Evolutionary conservation across 305 asterid species (phyloP).

Genomic region (Fraxinus angustifolia): DNA sequence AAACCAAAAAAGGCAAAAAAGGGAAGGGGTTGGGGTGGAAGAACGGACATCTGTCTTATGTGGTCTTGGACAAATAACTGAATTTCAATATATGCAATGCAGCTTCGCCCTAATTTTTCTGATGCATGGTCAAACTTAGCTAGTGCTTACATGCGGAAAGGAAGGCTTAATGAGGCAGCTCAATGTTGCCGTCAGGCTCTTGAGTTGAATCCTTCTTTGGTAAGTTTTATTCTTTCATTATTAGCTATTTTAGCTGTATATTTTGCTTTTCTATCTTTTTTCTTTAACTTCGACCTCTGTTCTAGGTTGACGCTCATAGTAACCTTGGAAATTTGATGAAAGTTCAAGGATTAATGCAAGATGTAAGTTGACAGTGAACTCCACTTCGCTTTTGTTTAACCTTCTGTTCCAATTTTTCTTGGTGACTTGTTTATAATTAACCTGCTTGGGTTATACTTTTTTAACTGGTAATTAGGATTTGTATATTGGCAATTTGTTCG

Average conservation of each 20-base stretch:
- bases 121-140: constrained; percentile 96
- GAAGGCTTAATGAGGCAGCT: constrained; percentile 77
- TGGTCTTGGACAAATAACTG: constrained; percentile 15
- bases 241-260: neutral
- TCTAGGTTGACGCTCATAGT: constrained; percentile 96
- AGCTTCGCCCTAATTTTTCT: constrained; percentile 94
- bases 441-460: neutral
- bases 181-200: constrained; percentile 96
- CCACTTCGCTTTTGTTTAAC: neutral
- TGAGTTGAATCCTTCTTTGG: constrained; percentile 75
- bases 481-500: neutral
- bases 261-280: constrained; percentile 8
- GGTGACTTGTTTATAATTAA: neutral
- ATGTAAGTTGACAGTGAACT: constrained; percentile 40
- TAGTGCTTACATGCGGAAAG: constrained; percentile 86
- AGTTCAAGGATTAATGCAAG: constrained; percentile 93
- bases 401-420: neutral
- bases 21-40: constrained; percentile 3
- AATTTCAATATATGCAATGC: constrained; percentile 30
- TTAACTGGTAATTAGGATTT: neutral
- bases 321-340: constrained; percentile 98
- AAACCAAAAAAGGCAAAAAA: neutral
- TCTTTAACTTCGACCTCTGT: constrained; percentile 12
- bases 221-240: constrained; percentile 23
- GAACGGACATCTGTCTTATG: constrained; percentile 4